These are phyloP conservation scores for Ambrosiella beaveri DNA, from an alignment of 2,329 filamentous ascomycete genomes.

Conservation along the genomic window DNA sequence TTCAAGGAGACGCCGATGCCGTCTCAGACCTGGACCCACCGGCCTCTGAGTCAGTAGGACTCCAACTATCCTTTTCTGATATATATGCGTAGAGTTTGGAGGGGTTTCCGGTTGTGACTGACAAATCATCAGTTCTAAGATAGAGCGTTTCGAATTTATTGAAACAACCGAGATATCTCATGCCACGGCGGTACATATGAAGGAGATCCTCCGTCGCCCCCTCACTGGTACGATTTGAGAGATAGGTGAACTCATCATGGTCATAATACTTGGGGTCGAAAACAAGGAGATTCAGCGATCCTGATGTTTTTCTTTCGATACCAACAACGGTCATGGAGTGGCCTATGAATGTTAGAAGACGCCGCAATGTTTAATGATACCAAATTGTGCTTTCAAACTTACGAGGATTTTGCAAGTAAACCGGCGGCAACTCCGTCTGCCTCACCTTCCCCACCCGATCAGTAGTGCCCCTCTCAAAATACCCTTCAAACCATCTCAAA, in stretches of 20 bases:
- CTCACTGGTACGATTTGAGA: neutral
- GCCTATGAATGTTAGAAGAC: constrained; percentile 25
- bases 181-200: constrained; percentile 55
- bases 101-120: neutral
- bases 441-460: constrained; percentile 40
- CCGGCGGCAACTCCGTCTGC: constrained; percentile 56
- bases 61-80: neutral
- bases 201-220: constrained; percentile 33
- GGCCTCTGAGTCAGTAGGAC: neutral
- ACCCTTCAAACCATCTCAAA: neutral
- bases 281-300: constrained; percentile 54
- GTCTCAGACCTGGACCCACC: neutral
- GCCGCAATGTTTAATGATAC: too few species aligned
- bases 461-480: constrained; percentile 13
- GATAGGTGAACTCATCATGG: constrained; percentile 4
- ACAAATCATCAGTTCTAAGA: constrained; percentile 24
- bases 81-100: neutral
- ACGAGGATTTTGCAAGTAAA: constrained; percentile 79
- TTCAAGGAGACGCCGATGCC: too few species aligned
- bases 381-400: constrained; percentile 14
- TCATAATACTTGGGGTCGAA: constrained; percentile 48
- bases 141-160: constrained; percentile 64
- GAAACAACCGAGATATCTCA: constrained; percentile 50
- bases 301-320: constrained; percentile 51
- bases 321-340: constrained; percentile 87